Evolutionary conservation across 768 basidiomycete genomes (phyloP).

Genomic region (Kwoniella dendrophila): DNA sequence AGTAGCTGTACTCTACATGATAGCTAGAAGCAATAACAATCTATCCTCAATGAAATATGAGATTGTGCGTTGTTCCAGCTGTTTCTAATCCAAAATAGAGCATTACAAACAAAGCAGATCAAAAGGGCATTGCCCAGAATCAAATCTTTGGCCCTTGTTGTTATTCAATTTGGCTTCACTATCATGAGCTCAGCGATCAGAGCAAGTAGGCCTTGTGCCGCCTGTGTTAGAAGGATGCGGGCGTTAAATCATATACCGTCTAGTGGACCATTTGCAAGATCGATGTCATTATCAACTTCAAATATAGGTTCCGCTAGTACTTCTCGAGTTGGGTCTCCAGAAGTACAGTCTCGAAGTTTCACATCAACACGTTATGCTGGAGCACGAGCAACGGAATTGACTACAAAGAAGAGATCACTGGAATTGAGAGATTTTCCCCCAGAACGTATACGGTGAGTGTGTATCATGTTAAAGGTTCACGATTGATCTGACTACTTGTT

Average conservation of each 20-base stretch:
- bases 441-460: slow-evolving; percentile 54
- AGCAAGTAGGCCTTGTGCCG: slow-evolving; percentile 11
- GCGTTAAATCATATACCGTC: not conserved
- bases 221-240: slow-evolving; percentile 13
- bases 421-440: slow-evolving; percentile 55
- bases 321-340: too few relatives aligned
- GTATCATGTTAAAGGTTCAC: not conserved
- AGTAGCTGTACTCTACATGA: not conserved
- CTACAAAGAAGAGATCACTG: slow-evolving; percentile 16
- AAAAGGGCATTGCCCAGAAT: too few relatives aligned
- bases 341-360: too few relatives aligned
- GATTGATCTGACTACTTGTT: not conserved
- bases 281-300: not conserved
- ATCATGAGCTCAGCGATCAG: slow-evolving; percentile 9
- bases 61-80: too few relatives aligned
- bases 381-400: slow-evolving; percentile 7
- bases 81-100: too few relatives aligned
- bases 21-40: too few relatives aligned
- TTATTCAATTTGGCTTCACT: not conserved
- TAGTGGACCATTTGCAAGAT: not conserved
- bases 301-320: not conserved
- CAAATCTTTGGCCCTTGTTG: too few relatives aligned
- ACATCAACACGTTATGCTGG: too few relatives aligned
- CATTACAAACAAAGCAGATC: too few relatives aligned
- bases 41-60: too few relatives aligned